Conservation (phyloP, 768 basidiomycete genomes). For the Boletus vinaceobasis region DNA sequence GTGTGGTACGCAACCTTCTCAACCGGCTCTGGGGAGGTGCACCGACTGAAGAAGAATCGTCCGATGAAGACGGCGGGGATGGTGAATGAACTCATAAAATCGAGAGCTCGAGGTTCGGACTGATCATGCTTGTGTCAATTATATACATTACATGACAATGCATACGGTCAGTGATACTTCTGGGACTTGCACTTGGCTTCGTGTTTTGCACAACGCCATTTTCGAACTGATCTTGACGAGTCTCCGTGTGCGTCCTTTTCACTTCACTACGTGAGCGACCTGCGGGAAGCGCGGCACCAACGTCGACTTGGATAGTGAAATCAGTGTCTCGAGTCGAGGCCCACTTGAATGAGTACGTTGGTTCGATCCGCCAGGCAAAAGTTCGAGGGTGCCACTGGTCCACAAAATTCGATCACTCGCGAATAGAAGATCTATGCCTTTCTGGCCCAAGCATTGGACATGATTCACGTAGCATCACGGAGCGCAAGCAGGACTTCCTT, state of each 20-base stretch:
- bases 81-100: not conserved
- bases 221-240: not conserved
- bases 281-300: too few relatives aligned
- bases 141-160: not conserved
- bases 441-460: not conserved
- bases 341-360: not conserved
- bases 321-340: too few relatives aligned
- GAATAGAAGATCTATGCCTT: too few relatives aligned
- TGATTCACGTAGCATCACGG: not conserved
- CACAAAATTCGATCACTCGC: too few relatives aligned
- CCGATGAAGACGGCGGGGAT: conserved; percentile 14
- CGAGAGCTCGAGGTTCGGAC: not conserved
- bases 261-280: not conserved
- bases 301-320: too few relatives aligned
- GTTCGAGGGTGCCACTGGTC: too few relatives aligned
- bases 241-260: not conserved
- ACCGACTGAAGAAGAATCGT: conserved; percentile 15
- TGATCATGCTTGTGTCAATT: not conserved
- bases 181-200: not conserved
- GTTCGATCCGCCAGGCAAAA: too few relatives aligned
- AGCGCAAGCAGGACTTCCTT: conserved; percentile 12
- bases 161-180: not conserved
- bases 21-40: conserved; percentile 55
- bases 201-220: not conserved
- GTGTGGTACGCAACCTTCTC: conserved; percentile 55